Base-by-base conservation (phyloP, 345 rosid species). In the Acer saccharum region DNA sequence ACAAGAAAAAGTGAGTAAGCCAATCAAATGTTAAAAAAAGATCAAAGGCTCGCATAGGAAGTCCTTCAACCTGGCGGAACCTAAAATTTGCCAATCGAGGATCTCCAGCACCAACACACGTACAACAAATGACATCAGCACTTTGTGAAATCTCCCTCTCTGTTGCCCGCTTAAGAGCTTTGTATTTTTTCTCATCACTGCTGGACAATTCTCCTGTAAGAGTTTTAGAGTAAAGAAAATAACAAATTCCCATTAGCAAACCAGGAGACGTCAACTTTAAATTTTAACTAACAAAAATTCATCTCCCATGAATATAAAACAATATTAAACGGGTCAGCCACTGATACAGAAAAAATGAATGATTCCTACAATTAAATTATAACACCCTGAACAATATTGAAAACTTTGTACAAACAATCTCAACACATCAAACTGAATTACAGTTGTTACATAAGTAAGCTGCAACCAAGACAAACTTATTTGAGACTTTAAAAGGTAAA, bases 21-120 rank as follows among this genome's bases (percentile, higher is more conserved):
- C 68, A 41, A 60, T 76, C 58, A 65, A 78, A 25, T 17, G 50
- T 67, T 66, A 35, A 41, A 65, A 70, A 20, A 62, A 43, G 62
- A 20, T 57, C 27, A 73, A 65, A 68, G 76, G 60, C 21, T 55
- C 44, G 29, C 25, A 52, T 55, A 27, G 29, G 43, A 68, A 46
- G 43, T 21, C 66, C 46, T 64, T 79, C 80, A 60, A 97, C 99
- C 99, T 97, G 98, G 78, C 98, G 98, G 76, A 97, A 97, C 87
- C 99, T 90, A 88, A 94, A 94, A 86, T 97, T 97, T 75, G 98
- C 85, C 78, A 97, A 81, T 46, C 99, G 93, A 74, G 97, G 99
- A 88, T 97, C 99, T 78, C 97, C 99, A 82, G 99, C 98, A 84
- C 99, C 99, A 77, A 91, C 98, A 83, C 98, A 97, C 8, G 99